Conservation (phyloP, 75 land plant genomes). For the Larix kaempferi region DNA sequence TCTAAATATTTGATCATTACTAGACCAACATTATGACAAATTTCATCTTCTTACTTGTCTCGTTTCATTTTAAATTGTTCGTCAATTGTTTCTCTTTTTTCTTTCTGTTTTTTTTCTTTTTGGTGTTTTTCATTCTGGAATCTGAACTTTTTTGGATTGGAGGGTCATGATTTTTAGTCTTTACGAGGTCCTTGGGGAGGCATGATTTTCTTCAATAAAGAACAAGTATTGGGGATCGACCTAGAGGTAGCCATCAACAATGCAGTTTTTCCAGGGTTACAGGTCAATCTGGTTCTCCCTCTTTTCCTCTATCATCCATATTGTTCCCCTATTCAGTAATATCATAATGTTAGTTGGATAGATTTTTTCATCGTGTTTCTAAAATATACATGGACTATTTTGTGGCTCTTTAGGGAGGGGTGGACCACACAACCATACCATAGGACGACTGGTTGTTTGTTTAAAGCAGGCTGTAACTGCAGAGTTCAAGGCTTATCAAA, state of each 20-base stretch:
- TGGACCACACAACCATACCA: slow-evolving; percentile 96
- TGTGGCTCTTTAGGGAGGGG: slow-evolving; percentile 63
- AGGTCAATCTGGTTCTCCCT: slow-evolving; percentile 41
- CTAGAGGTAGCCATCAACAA: slow-evolving; percentile 82
- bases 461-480: slow-evolving; percentile 69
- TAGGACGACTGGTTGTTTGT: slow-evolving; percentile 90
- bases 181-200: slow-evolving; percentile 94
- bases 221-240: slow-evolving; percentile 68
- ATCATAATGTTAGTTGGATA: neutral
- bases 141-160: neutral
- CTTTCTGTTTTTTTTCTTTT: neutral
- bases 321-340: neutral
- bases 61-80: no score
- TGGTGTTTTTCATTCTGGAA: neutral
- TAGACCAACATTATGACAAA: no score
- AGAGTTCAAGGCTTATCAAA: slow-evolving; percentile 74
- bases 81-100: no score
- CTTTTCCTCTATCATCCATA: neutral
- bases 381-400: neutral
- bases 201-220: slow-evolving; percentile 92
- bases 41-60: no score
- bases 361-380: neutral
- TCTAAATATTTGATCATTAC: neutral
- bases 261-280: slow-evolving; percentile 93
- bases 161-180: slow-evolving; percentile 42